phyloP scores from a whole-genome alignment of 805 yeast species.

The Schizosaccharomyces lindneri region DNA sequence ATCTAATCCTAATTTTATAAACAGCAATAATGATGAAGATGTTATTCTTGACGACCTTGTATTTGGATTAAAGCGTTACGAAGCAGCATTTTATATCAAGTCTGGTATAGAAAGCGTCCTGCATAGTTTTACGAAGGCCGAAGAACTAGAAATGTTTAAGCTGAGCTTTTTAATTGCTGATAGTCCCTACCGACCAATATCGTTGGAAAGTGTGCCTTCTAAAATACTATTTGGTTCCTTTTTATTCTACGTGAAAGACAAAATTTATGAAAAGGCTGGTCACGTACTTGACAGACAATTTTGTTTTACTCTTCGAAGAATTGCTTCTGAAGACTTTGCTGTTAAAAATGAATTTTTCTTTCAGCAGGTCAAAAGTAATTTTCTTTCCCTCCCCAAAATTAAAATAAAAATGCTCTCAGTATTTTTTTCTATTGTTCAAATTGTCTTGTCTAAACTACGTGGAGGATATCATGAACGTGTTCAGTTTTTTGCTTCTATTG shows the following conservation, averaged over 20 bases:
- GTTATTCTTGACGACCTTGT: constrained; percentile 1
- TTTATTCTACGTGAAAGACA: not conserved
- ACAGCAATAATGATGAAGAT: constrained; percentile 1
- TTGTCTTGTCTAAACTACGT: not conserved
- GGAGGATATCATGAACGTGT: not conserved
- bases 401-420: not conserved
- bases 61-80: not conserved
- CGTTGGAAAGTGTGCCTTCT: constrained; percentile 2
- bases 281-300: not conserved
- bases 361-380: not conserved
- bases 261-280: not conserved
- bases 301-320: not conserved
- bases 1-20: not conserved
- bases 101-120: not conserved
- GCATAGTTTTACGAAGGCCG: not conserved
- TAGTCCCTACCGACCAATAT: not conserved
- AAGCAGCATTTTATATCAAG: not conserved
- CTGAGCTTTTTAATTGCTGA: not conserved
- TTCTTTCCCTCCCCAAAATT: not conserved
- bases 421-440: not conserved
- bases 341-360: no score
- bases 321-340: not conserved
- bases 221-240: constrained; percentile 1
- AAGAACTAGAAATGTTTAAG: not conserved
- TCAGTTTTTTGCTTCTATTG: not conserved